Base-by-base conservation (phyloP, 1,284 basidiomycete genomes). In the Gomphus bonarii region DNA sequence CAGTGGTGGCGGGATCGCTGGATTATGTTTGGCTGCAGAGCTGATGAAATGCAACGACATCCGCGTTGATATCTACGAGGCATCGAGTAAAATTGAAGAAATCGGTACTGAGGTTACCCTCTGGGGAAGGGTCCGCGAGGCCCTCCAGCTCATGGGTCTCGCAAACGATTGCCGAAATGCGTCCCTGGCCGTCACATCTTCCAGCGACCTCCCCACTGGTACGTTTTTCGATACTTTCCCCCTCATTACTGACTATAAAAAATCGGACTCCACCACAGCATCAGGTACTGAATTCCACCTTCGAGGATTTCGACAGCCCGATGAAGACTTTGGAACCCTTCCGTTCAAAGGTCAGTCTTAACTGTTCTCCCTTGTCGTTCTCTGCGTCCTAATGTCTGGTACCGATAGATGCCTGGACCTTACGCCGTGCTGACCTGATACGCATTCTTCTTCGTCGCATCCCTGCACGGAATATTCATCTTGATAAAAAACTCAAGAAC, bases 31-130 rank as follows among this genome's bases (percentile, higher is more conserved):
- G 43, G 73, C 74, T 1, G 66, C 67, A 20, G 69, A 70, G 7
- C 62, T 76, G n/a, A 64, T 69, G 6, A 67, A 68, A 57, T 65
- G 62, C 47, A 25, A 28, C 6, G 65, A 71, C 60, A 67, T 73
- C 43, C 61, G 67, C 4, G 64, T 75, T 48, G 68, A 73, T 50
- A 58, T 75, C 8, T 75, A 73, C 62, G 73, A 75, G 58, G 66
- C 69, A 0, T 69, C 72, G 2, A 51, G 58, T 35, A 62, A 65
- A 31, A 71, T 77, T 54, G 63, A 68, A 0, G 72, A 72, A 61
- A 64, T 74, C 38, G 75, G 76, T 5, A 75, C 75, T 8, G 75
- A 74, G 6, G 69, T 74, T 33, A 67, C 66, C 5, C 53, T 74
- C n/a, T 73, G 69, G 68, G 38, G 48, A 12, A 36, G 47, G 30